These are phyloP conservation scores for Aphanomyces cochlioides DNA, from an alignment of 352 stramenopile genomes.

Conservation along the genomic window DNA sequence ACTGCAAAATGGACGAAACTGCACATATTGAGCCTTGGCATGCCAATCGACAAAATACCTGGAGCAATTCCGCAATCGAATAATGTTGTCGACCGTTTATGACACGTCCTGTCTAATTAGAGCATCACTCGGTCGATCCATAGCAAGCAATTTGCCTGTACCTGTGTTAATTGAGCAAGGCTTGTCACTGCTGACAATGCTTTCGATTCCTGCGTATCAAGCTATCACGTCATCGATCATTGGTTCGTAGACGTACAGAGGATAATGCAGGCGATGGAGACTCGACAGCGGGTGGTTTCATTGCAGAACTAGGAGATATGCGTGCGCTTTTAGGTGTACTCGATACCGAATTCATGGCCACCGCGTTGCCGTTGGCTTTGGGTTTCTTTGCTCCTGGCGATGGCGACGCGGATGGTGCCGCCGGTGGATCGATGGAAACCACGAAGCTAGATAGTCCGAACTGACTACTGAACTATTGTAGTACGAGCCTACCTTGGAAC, in stretches of 20 bases:
- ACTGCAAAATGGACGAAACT: slow-evolving; percentile 71
- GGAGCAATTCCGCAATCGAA: slow-evolving; percentile 54
- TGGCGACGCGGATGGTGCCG: slow-evolving; percentile 30
- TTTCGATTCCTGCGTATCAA: background rate
- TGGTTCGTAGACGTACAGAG: background rate
- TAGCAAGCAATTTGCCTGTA: background rate
- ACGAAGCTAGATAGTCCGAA: background rate
- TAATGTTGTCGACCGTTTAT: slow-evolving; percentile 59
- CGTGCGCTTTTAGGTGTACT: slow-evolving; percentile 1
- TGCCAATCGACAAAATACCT: slow-evolving; percentile 35
- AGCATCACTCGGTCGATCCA: background rate
- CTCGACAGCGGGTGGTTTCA: background rate
- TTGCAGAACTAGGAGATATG: background rate
- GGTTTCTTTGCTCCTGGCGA: slow-evolving; percentile 33
- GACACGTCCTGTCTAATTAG: slow-evolving; percentile 35
- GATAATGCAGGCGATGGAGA: too few species aligned
- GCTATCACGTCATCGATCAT: background rate
- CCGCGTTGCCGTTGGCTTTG: slow-evolving; percentile 21
- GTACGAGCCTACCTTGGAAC: slow-evolving; percentile 58
- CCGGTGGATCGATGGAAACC: background rate
- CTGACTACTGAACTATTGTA: background rate
- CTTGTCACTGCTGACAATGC: slow-evolving; percentile 32
- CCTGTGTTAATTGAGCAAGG: slow-evolving; percentile 6
- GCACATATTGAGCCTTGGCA: background rate
- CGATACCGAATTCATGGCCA: slow-evolving; percentile 2